Evolutionary conservation across 805 yeast species (phyloP), one percentile per base, ranked within the genome.

Genomic region (Schwanniomyces sp.): DNA sequence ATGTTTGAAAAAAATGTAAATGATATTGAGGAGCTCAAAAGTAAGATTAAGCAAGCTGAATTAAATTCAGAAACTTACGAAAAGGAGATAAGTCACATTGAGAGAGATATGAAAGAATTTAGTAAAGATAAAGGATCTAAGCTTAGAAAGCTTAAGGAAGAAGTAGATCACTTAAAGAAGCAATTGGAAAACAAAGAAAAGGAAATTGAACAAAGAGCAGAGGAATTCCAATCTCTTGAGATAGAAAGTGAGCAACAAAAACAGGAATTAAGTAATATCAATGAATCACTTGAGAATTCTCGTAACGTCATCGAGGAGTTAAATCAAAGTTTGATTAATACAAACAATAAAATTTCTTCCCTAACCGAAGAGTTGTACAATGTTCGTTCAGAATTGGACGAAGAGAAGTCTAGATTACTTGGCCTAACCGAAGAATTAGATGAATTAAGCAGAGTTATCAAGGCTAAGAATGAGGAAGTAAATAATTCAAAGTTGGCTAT

Each of bases 61-160:
- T 52, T 58, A 2, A 56, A 63, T 12, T 62, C 72, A 4, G 45
- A 54, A 1, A 57, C 55, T 2, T 72, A 71, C 34, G 62, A 70
- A 28, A 48, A 47, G 0, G 86, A 84, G 26, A 78, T 88, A 10
- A 53, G 57, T 3, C 61, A 61, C 7, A 83, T 88, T 45, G 88
- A 87, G 58, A 78, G 71, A 14, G 98, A 94, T 62, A 88, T 91
- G 71, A 74, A 77, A 44, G 98, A 94, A 57, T 92, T 91, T 62
- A 81, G 79, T 49, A 71, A 70, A 39, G 86, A 95, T 62, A 91
- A 91, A 55, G 89, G 91, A 0, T 79, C 85, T 1, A 95, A 92
- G 63, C 72, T 95, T 49, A 81, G 80, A 42, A 81, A 86, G 56
- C 68, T 87, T 37, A 77, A 80, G 52, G 51, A 57, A 5, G 90